Evolutionary conservation across 78 protist genomes (phyloP).

Genomic region (Cavenderia fasciculata): DNA sequence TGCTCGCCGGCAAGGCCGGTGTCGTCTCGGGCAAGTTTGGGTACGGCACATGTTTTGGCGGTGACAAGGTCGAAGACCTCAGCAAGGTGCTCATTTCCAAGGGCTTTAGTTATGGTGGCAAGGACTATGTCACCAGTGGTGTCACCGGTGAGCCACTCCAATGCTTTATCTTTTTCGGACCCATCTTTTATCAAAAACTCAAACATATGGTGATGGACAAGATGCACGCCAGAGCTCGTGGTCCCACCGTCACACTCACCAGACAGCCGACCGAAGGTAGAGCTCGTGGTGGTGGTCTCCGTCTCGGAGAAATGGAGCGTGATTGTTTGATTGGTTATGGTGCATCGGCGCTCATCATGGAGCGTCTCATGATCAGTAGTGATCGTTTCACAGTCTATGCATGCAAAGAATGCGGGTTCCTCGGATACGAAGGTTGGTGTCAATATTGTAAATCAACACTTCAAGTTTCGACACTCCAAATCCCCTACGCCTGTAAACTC

Average conservation of each 20-base stretch:
- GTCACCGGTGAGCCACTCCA: slow-evolving; percentile 97
- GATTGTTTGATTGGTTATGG: slow-evolving; percentile 98
- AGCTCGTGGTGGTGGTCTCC: slow-evolving; percentile 99
- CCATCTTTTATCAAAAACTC: slow-evolving; percentile 99
- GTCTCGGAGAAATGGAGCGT: slow-evolving; percentile 99
- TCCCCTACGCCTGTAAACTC: slow-evolving; percentile 99
- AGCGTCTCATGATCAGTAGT: slow-evolving; percentile 95
- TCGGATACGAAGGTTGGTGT: slow-evolving; percentile 94
- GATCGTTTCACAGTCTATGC: slow-evolving; percentile 92
- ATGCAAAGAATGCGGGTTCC: slow-evolving; percentile 82
- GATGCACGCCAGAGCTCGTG: slow-evolving; percentile 99
- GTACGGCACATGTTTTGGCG: slow-evolving; percentile 94
- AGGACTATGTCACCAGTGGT: slow-evolving; percentile 95
- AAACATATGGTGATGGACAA: slow-evolving; percentile 99
- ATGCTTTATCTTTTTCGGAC: slow-evolving; percentile 98
- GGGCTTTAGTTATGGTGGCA: slow-evolving; percentile 98
- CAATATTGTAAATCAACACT: slow-evolving; percentile 90
- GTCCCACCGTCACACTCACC: slow-evolving; percentile 97
- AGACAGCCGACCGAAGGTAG: slow-evolving; percentile 99
- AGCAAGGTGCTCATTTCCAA: slow-evolving; percentile 81
- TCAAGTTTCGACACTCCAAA: slow-evolving; percentile 63
- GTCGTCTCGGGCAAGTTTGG: slow-evolving; percentile 74
- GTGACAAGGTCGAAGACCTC: slow-evolving; percentile 91
- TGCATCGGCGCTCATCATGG: slow-evolving; percentile 94
- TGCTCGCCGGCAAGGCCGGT: slow-evolving; percentile 97